Evolutionary conservation across 805 yeast genomes (phyloP).

Genomic region (Limtongia smithiae): DNA sequence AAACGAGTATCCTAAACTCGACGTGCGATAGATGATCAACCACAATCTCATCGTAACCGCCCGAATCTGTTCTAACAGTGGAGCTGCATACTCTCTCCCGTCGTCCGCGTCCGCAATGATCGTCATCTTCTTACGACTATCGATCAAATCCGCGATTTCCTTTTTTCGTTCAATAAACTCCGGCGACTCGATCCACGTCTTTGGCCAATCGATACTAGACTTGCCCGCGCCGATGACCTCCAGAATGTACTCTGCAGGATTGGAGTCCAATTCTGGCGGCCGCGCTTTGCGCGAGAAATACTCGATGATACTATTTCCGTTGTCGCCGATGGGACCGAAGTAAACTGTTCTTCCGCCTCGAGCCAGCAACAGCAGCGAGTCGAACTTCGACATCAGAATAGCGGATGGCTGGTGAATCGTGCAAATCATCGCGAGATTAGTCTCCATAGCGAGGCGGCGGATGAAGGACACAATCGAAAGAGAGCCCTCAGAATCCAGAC

Average conservation of each 20-base stretch:
- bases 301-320: conserved; percentile 54
- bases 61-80: conserved; percentile 40
- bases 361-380: conserved; percentile 65
- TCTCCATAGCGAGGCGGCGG: conserved; percentile 53
- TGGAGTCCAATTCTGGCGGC: conserved; percentile 61
- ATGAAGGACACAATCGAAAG: conserved; percentile 62
- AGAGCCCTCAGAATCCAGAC: conserved; percentile 65
- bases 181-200: conserved; percentile 54
- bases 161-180: conserved; percentile 54
- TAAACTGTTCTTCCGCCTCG: conserved; percentile 72
- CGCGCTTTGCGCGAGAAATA: conserved; percentile 67
- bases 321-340: conserved; percentile 68
- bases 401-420: conserved; percentile 89
- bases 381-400: conserved; percentile 69
- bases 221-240: conserved; percentile 45
- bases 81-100: conserved; percentile 12
- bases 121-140: conserved; percentile 43
- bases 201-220: conserved; percentile 38
- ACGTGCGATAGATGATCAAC: conserved; percentile 66
- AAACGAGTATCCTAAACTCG: conserved; percentile 53
- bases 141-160: conserved; percentile 53
- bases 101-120: conserved; percentile 40
- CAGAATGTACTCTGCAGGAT: conserved; percentile 92
- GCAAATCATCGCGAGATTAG: conserved; percentile 62
- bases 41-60: conserved; percentile 48